These are phyloP conservation scores for Venturiaceae sp. DNA, from an alignment of 2,329 filamentous ascomycete genomes.

Conservation along the genomic window DNA sequence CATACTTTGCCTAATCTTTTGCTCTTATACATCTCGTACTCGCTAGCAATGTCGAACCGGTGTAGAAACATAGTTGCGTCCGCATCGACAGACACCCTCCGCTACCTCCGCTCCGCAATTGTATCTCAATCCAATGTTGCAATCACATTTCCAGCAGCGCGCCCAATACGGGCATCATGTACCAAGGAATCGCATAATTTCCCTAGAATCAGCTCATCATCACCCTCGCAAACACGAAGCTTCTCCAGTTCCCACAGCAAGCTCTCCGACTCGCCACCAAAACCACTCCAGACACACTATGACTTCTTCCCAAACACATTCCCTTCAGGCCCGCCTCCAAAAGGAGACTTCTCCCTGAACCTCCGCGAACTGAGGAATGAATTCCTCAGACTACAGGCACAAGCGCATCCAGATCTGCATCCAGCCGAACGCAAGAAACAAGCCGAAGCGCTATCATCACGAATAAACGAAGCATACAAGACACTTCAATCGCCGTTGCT, in stretches of 20 bases:
- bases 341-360: conserved; percentile 67
- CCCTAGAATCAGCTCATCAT: background rate
- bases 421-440: conserved; percentile 39
- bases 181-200: background rate
- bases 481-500: conserved; percentile 69
- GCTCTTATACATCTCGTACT: background rate
- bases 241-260: background rate
- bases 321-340: conserved; percentile 66
- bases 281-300: conserved; percentile 48
- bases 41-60: background rate
- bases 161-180: background rate
- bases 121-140: background rate
- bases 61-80: background rate
- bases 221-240: background rate
- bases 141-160: background rate
- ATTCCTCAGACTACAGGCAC: conserved; percentile 74
- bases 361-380: conserved; percentile 63
- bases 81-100: conserved; percentile 2
- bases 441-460: conserved; percentile 63
- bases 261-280: background rate
- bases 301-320: conserved; percentile 78
- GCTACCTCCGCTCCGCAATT: background rate
- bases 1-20: background rate
- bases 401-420: conserved; percentile 63
- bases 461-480: conserved; percentile 86